A percentile compares a stretch with the other conserved stretches of the same genome.
Evolutionary conservation across 352 stramenopile genomes (phyloP).

Genomic region (Phytopythium helicoides): DNA sequence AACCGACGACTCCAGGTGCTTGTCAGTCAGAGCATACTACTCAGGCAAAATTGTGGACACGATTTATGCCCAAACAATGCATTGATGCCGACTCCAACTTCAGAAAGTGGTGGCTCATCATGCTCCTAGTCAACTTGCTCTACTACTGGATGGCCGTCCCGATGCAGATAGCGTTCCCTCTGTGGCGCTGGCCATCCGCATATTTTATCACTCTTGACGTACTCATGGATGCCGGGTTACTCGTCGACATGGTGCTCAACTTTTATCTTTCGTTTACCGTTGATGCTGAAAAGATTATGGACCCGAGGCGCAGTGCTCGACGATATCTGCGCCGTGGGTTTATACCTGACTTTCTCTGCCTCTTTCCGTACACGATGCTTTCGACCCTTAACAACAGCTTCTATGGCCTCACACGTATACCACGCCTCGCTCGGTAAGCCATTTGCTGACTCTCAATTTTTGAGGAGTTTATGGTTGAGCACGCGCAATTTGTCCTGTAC

Average conservation of each 20-base stretch:
- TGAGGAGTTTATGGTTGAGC: too few species aligned
- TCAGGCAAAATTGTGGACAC: conserved; percentile 3
- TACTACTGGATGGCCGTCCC: conserved; percentile 55
- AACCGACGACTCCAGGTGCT: conserved; percentile 9
- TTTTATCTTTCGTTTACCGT: conserved; percentile 51
- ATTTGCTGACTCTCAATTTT: too few species aligned
- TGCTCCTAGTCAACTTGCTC: conserved; percentile 27
- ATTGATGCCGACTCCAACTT: conserved; percentile 49
- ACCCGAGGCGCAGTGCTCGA: conserved; percentile 30
- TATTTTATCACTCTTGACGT: conserved; percentile 24
- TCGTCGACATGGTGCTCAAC: conserved; percentile 52
- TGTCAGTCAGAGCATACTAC: neutral
- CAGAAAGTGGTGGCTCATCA: conserved; percentile 48
- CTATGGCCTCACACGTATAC: conserved; percentile 35
- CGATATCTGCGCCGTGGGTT: conserved; percentile 39
- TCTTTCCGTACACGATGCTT: conserved; percentile 40
- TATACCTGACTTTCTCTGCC: conserved; percentile 38
- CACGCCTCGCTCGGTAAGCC: conserved; percentile 31
- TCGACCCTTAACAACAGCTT: conserved; percentile 6
- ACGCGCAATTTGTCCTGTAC: conserved; percentile 52
- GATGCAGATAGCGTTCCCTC: conserved; percentile 48
- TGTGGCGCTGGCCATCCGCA: conserved; percentile 32
- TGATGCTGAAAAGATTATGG: conserved; percentile 53
- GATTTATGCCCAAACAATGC: conserved; percentile 23
- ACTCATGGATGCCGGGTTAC: conserved; percentile 28